phyloP scores from a whole-genome alignment of 1,139 yeast genomes.

The Kurtzmaniella quercitrusa region DNA sequence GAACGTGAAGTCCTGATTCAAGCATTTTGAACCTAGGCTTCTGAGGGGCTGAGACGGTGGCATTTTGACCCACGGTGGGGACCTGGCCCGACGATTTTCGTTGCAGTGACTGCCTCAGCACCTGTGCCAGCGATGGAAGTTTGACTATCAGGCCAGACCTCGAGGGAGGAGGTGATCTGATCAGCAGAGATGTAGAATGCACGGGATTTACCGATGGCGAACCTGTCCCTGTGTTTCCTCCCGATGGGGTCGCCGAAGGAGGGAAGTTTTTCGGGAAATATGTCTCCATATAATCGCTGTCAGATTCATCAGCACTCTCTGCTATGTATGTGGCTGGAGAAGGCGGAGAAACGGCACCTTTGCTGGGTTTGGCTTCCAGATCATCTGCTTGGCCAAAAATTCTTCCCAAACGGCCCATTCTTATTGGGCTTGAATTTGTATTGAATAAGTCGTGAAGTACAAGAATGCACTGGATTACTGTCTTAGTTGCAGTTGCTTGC shows the following conservation, averaged over 20 bases:
- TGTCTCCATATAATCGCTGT: background rate
- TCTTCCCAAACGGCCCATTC: constrained; percentile 1
- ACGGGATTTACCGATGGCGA: background rate
- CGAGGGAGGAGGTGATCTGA: constrained; percentile 7
- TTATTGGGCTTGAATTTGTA: background rate
- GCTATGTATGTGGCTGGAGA: background rate
- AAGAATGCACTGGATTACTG: too few species aligned
- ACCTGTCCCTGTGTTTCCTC: too few species aligned
- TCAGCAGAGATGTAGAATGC: constrained; percentile 4
- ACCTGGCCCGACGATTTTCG: background rate
- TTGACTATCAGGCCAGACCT: constrained; percentile 4
- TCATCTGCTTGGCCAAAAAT: constrained; percentile 1
- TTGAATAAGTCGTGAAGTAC: too few species aligned
- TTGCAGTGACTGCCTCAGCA: constrained; percentile 1
- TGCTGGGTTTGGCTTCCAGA: background rate
- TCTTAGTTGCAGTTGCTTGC: too few species aligned
- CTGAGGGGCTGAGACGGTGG: constrained; percentile 4
- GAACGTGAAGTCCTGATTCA: constrained; percentile 75
- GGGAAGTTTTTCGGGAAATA: background rate
- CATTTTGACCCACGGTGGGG: background rate
- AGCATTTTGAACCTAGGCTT: constrained; percentile 48
- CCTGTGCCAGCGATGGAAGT: constrained; percentile 1
- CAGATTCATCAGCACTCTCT: background rate
- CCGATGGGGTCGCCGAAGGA: too few species aligned
- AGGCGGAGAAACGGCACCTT: background rate